Evolutionary conservation across 805 yeast genomes (phyloP), one percentile per base, ranked within the genome.

Genomic region (Barnettozyma pratensis): DNA sequence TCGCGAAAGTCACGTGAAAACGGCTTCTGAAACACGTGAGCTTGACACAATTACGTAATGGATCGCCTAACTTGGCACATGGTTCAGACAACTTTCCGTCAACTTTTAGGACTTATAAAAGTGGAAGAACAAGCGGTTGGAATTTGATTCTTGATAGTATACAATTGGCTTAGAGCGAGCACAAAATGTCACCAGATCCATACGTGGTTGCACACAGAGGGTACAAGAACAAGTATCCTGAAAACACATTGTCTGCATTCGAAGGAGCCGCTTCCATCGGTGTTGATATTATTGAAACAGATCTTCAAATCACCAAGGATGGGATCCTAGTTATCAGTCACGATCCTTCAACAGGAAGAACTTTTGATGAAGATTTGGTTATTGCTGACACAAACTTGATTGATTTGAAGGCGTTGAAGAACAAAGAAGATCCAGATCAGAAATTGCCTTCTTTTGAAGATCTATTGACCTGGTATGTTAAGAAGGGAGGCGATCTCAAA

Each of bases 251-350:
- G 14, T 53, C 64, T 5, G 77, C 80, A 0, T 73, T 76, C 55
- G 60, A 72, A 12, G 73, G 72, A 28, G 80, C 80, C 1, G 61
- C 71, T n/a, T 72, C 69, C 14, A 74, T 70, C 11, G 75, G 75
- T 7, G 60, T 52, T 12, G 70, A 65, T 42, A 69, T 72, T 27
- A 68, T 80, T 25, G 85, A 79, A 58, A 74, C 45, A 14, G 86
- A 80, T 56, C 62, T 80, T 31, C 85, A 79, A 56, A 68, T 79
- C 51, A 67, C 81, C 1, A 55, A 59, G 4, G 86, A 80, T 56
- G 77, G 77, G n/a, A 67, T 68, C 5, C 72, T 79, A 3, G 79
- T 80, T 19, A 66, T 80, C 43, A 74, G 75, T 52, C 86, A 80
- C 54, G 85, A 80, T 50, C 64, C 72, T 4, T 63, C 60, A 42